phyloP scores from a whole-genome alignment of 2,329 filamentous ascomycete genomes.

The Parastagonospora nodorum region DNA sequence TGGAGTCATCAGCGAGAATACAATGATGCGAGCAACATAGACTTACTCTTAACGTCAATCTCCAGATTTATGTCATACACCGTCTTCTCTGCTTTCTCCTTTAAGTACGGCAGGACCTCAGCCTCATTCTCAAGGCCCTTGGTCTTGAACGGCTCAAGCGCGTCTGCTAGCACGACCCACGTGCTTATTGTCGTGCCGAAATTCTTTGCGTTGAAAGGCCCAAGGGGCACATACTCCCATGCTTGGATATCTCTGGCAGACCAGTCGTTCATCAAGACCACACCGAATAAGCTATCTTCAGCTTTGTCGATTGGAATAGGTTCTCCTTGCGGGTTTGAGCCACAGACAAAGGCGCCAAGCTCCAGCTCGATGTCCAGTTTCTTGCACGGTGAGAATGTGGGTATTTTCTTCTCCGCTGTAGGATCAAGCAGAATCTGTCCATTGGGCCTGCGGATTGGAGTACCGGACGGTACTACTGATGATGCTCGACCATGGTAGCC shows the following conservation, averaged over 20 bases:
- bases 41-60: conserved; percentile 62
- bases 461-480: conserved; percentile 75
- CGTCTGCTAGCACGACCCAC: conserved; percentile 79
- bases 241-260: conserved; percentile 80
- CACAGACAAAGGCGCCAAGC: conserved; percentile 74
- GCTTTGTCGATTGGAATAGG: conserved; percentile 68
- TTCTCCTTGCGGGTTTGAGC: conserved; percentile 66
- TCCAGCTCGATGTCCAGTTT: conserved; percentile 82
- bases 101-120: conserved; percentile 65
- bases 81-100: conserved; percentile 62
- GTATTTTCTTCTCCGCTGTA: conserved; percentile 63
- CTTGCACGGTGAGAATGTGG: conserved; percentile 66
- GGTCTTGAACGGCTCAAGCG: conserved; percentile 70
- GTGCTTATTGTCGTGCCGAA: conserved; percentile 78
- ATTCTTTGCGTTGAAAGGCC: conserved; percentile 84
- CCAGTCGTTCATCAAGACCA: conserved; percentile 88
- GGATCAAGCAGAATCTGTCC: conserved; percentile 75
- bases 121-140: conserved; percentile 61
- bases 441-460: conserved; percentile 71
- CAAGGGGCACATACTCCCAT: conserved; percentile 83
- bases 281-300: conserved; percentile 74
- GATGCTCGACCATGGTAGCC: conserved; percentile 82
- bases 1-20: conserved; percentile 18
- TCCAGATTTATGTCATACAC: conserved; percentile 73
- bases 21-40: not conserved